Percentiles rank a stretch among this genome's conserved stretches.
phyloP scores from a whole-genome alignment of 2,329 filamentous ascomycete species.

The Cladosporium sp. region DNA sequence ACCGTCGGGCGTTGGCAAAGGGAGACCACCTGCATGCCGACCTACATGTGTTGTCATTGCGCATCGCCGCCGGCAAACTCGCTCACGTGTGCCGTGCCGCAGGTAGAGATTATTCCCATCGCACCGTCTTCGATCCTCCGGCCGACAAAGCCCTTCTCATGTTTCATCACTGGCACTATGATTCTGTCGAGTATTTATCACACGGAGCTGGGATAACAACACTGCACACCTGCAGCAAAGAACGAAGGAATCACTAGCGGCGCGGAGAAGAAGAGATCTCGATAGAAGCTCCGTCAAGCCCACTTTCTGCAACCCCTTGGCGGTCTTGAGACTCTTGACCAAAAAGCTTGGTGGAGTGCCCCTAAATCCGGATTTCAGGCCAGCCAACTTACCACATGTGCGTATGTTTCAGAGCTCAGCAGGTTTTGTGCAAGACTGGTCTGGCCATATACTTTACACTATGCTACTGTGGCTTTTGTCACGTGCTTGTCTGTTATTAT shows the following conservation, averaged over 20 bases:
- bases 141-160: neutral
- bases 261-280: no score
- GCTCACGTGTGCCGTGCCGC: neutral
- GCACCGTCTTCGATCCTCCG: neutral
- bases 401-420: neutral
- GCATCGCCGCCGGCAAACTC: neutral
- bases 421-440: neutral
- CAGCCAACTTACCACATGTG: neutral
- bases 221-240: no score
- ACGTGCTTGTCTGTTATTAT: no score
- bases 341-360: conserved; percentile 9
- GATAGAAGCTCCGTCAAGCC: no score
- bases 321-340: no score
- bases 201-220: neutral
- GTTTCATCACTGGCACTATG: neutral
- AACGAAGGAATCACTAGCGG: no score
- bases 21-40: neutral
- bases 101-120: neutral
- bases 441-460: neutral
- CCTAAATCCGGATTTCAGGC: neutral
- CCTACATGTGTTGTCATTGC: conserved; percentile 6
- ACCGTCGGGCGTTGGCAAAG: no score
- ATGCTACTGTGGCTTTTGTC: neutral
- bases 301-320: no score
- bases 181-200: neutral